Percentiles rank a stretch among this genome's conserved stretches.
phyloP scores from a whole-genome alignment of 768 basidiomycete genomes.

The Udeniomyces megalosporus region DNA sequence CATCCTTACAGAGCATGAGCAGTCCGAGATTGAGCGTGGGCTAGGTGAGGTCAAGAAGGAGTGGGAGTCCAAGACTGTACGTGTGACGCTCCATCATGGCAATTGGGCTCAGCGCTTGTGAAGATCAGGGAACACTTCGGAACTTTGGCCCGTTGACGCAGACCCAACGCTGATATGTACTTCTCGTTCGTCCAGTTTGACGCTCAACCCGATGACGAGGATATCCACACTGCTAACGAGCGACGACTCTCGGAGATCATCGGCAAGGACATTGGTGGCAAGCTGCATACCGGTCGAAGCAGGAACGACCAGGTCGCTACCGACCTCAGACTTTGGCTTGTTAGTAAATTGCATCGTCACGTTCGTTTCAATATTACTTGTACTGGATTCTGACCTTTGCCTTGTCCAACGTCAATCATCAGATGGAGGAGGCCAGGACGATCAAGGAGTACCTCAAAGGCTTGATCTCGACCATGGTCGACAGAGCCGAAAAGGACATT shows the following conservation, averaged over 20 bases:
- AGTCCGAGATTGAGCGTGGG: constrained; percentile 47
- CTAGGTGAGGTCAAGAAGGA: constrained; percentile 60
- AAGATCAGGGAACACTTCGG: too few species aligned
- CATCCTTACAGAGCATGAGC: constrained; percentile 66
- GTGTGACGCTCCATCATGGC: too few species aligned
- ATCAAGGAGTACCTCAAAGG: constrained; percentile 54
- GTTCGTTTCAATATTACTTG: not conserved
- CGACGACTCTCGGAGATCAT: constrained; percentile 83
- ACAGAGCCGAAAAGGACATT: constrained; percentile 84
- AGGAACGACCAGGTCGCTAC: constrained; percentile 98
- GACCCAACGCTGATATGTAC: too few species aligned
- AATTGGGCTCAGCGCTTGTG: too few species aligned
- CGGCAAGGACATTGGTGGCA: constrained; percentile 70
- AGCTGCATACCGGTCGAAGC: constrained; percentile 91
- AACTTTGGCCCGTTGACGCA: too few species aligned
- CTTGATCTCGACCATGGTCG: constrained; percentile 72
- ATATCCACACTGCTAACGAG: constrained; percentile 98
- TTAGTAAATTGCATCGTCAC: constrained; percentile 21
- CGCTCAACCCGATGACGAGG: constrained; percentile 76
- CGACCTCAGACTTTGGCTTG: constrained; percentile 91
- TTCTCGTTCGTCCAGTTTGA: constrained; percentile 41
- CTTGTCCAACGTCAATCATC: not conserved
- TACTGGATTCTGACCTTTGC: not conserved
- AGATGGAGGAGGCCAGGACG: constrained; percentile 50
- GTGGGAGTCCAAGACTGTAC: constrained; percentile 63